Base-by-base conservation (phyloP, 1,139 yeast species). In the Yamadazyma membranifaciens region DNA sequence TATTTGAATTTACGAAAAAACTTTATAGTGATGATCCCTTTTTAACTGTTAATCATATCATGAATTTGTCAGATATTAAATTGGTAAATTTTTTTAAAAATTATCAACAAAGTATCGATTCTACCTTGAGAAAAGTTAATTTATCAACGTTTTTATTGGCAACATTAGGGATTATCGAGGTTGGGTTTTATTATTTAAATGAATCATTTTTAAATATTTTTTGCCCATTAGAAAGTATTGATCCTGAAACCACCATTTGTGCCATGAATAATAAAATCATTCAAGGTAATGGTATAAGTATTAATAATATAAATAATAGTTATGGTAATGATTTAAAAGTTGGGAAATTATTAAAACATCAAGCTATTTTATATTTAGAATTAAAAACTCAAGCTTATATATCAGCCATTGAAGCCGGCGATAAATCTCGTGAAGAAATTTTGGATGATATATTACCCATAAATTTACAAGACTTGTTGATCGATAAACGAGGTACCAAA, bases 341-440 rank as follows among this genome's bases (percentile, higher is more conserved):
- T 12, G 78, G 79, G 1, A 83, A 87, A 50, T 67, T 92, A 35
- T 67, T 87, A 45, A 89, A 89, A 58, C 80, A 86, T 6, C 95
- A 87, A 51, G 89, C 95, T 0, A 81, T 79, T 2, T 63, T 92
- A 41, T 88, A 75, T 52, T 69, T 92, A 39, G 97, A 92, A 52
- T 71, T 92, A 56, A 92, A 92, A 58, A 92, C 98, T 0, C 98
- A 92, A 62, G 96, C 96, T 0, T 92, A 82, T 55, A 89, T 92
- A 20, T 83, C 96, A 0, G 96, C 95, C 0, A 65, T 91, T 47
- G 87, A 84, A 51, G 82, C 87, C 5, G 82, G 81, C 9, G 89
- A 83, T 44, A 63, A 83, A 46, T 73, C 87, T 2, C 74, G 81
- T 50, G 75, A 74, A 45, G 92, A 85, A 40, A 78, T 88, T 9